phyloP scores from a whole-genome alignment of 306 rosid species.

The Mimosa pudica region DNA sequence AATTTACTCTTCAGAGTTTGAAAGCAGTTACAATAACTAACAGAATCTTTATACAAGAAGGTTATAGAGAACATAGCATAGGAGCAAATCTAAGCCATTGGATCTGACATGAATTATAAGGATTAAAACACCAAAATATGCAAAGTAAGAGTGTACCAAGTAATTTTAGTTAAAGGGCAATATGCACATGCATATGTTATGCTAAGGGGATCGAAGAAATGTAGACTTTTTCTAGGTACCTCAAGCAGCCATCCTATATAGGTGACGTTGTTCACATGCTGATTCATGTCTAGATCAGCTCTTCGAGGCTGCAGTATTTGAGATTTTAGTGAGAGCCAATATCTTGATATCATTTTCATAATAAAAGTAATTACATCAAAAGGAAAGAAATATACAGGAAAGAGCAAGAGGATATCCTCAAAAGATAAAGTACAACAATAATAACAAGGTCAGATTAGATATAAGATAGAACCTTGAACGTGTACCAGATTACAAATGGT shows the following conservation, averaged over 20 bases:
- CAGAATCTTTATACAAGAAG: not conserved
- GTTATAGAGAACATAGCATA: not conserved
- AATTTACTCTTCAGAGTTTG: not conserved
- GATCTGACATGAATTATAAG: not conserved
- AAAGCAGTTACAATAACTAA: not conserved
- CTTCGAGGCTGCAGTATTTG: conserved; percentile 79
- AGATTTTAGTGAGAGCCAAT: conserved; percentile 38
- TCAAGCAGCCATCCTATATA: conserved; percentile 98
- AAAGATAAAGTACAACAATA: not conserved
- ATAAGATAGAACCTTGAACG: not conserved
- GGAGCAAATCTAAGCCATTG: not conserved
- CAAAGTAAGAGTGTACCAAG: not conserved
- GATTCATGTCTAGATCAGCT: conserved; percentile 97
- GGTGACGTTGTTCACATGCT: conserved; percentile 90
- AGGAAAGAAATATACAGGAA: not conserved
- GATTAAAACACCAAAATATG: not conserved
- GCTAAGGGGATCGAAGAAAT: not conserved
- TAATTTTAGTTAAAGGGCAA: not conserved
- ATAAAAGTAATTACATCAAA: not conserved
- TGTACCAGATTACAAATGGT: not conserved
- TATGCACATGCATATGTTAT: not conserved
- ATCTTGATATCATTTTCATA: not conserved
- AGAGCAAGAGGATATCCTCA: conserved; percentile 1
- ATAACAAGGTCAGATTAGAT: not conserved
- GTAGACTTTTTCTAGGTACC: conserved; percentile 50